Evolutionary conservation across 2,329 filamentous ascomycete genomes (phyloP), one percentile per base, ranked within the genome.

Genomic region (Penicillium griseofulvum): DNA sequence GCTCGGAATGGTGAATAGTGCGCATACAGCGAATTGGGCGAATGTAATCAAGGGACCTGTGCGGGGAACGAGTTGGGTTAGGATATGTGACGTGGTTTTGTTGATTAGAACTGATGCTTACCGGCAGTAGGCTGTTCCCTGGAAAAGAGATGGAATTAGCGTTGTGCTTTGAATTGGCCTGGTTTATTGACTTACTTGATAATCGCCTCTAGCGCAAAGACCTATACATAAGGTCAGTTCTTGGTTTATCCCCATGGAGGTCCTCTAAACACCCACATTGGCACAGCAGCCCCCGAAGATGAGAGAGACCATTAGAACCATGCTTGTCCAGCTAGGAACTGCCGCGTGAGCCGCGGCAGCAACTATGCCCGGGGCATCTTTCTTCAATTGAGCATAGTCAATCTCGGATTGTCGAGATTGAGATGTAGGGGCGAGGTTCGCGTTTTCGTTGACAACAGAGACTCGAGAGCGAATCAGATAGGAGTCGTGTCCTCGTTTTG

Each of bases 271-370:
- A 76, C 85, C 75, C 78, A 92, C 92, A 81, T 96, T 96, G 34
- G 90, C 91, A 76, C 92, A 96, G 71, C 91, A 96, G 29, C 94
- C 94, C 49, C 94, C 94, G 73, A 99, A 97, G 56, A 99, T 97
- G 62, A 97, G 82, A 49, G 81, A 82, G 55, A 93, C 81, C 82
- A 95, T 95, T 54, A 82, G 79, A 22, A 81, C 78, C 43, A 87
- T 78, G 54, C 83, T 81, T 36, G 89, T 73, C 81, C 83, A 87
- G 72, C 81, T 81, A 31, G 84, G 83, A 55, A 87, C 38, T 2
- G 68, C 63, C 10, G 70, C 59, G 56, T 72, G 67, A 8, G 62
- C 65, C n/a, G 66, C 65, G 3, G 71, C 71, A 14, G 64, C 60
- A 16, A 61, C 59, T 46, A 75, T 53, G 16, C 58, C 51, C 5